Conservation (phyloP, 2,329 filamentous ascomycete species). For the Didymella lethalis region DNA sequence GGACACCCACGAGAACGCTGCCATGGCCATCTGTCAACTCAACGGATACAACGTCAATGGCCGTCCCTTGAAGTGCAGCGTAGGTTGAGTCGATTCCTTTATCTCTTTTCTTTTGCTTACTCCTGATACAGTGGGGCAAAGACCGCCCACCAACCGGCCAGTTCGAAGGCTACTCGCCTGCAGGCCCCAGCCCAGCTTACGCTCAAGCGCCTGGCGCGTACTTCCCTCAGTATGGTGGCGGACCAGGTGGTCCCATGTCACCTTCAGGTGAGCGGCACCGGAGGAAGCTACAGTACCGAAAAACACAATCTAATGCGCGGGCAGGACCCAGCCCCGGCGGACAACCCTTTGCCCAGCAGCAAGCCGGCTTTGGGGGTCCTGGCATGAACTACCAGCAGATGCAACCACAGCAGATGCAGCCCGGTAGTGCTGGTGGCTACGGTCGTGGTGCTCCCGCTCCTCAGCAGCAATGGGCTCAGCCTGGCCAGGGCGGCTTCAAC, state of each 20-base stretch:
- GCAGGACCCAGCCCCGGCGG: slow-evolving; percentile 65
- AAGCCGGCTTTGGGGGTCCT: slow-evolving; percentile 70
- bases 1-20: slow-evolving; percentile 97
- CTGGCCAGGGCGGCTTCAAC: slow-evolving; percentile 56
- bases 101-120: slow-evolving; percentile 36
- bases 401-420: slow-evolving; percentile 48
- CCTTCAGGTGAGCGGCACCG: slow-evolving; percentile 59
- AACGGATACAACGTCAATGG: slow-evolving; percentile 99
- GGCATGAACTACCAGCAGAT: slow-evolving; percentile 55
- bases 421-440: slow-evolving; percentile 79
- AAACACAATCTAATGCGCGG: slow-evolving; percentile 49
- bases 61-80: slow-evolving; percentile 95
- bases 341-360: slow-evolving; percentile 66
- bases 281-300: slow-evolving; percentile 48
- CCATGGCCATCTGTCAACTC: slow-evolving; percentile 97
- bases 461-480: slow-evolving; percentile 63
- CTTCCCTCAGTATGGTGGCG: slow-evolving; percentile 92
- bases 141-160: slow-evolving; percentile 89
- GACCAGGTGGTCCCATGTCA: slow-evolving; percentile 65
- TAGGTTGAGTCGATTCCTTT: slow-evolving; percentile 64
- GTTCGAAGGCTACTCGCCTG: slow-evolving; percentile 84
- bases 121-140: slow-evolving; percentile 85
- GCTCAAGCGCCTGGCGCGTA: slow-evolving; percentile 80
- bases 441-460: slow-evolving; percentile 73
- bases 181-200: slow-evolving; percentile 76